Conservation (phyloP, 2,329 filamentous ascomycete species). For the Parafenestella ontariensis region DNA sequence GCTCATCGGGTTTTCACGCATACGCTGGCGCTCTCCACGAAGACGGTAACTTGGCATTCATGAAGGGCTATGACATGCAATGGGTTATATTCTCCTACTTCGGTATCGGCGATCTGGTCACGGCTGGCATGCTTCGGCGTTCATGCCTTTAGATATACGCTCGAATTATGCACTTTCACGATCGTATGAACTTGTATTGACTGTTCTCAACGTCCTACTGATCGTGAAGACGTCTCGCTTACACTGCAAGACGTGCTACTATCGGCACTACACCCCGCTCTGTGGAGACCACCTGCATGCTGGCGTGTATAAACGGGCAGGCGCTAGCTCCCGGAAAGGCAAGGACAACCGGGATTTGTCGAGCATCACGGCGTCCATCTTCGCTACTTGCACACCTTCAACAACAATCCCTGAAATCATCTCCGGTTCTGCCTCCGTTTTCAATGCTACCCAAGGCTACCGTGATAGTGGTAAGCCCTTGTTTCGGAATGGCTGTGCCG, state of each 20-base stretch:
- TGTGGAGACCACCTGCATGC: too few relatives aligned
- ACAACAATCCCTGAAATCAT: neutral
- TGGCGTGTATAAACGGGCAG: neutral
- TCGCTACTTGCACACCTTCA: neutral
- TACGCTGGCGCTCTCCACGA: neutral
- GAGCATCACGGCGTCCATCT: neutral
- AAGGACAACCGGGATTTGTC: constrained; percentile 21
- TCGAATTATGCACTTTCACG: neutral
- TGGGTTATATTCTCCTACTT: neutral
- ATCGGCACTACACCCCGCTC: too few relatives aligned
- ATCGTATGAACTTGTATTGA: neutral
- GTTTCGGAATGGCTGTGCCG: constrained; percentile 5
- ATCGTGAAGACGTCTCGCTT: too few relatives aligned
- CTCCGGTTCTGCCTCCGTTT: neutral
- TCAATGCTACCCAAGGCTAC: neutral
- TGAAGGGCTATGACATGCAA: neutral
- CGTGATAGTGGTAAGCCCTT: neutral
- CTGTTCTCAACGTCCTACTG: neutral
- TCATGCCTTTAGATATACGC: neutral
- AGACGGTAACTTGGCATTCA: neutral
- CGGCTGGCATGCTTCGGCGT: neutral
- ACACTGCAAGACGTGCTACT: too few relatives aligned
- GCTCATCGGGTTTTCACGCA: neutral
- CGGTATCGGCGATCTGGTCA: neutral
- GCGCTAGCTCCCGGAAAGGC: constrained; percentile 3